Evolutionary conservation across 148 eudicot species (phyloP).

Genomic region (Beta vulgaris): DNA sequence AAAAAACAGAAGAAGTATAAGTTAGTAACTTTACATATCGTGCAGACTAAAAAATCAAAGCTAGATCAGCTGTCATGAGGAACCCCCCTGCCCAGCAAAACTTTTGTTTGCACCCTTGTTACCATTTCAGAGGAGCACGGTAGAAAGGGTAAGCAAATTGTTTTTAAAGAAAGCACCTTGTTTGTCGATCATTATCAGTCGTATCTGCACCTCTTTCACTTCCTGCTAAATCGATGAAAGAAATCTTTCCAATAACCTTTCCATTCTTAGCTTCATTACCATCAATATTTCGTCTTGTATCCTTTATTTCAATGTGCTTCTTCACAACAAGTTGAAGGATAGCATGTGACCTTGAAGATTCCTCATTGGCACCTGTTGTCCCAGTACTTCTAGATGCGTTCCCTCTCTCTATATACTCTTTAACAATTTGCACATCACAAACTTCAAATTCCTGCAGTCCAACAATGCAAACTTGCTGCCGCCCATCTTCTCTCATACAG

Average conservation of each 20-base stretch:
- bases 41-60: background rate
- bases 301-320: conserved; percentile 83
- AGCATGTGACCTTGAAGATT: conserved; percentile 98
- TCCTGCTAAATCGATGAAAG: conserved; percentile 98
- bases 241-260: conserved; percentile 91
- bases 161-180: conserved; percentile 50
- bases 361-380: conserved; percentile 97
- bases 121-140: background rate
- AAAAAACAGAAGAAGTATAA: too few relatives aligned
- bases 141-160: background rate
- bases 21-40: too few relatives aligned
- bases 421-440: conserved; percentile 92
- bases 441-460: conserved; percentile 99
- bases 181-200: conserved; percentile 95
- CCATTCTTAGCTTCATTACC: conserved; percentile 69
- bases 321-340: conserved; percentile 93
- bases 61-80: background rate
- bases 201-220: conserved; percentile 99
- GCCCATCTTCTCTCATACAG: conserved; percentile 96
- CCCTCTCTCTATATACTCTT: conserved; percentile 93
- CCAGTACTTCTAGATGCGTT: conserved; percentile 91
- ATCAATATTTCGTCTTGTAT: conserved; percentile 61
- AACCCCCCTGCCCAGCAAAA: background rate
- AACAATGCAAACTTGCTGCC: conserved; percentile 98
- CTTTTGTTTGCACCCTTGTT: background rate